Base-by-base conservation (phyloP, 2,329 filamentous ascomycete genomes). In the Mariannaea sp. region DNA sequence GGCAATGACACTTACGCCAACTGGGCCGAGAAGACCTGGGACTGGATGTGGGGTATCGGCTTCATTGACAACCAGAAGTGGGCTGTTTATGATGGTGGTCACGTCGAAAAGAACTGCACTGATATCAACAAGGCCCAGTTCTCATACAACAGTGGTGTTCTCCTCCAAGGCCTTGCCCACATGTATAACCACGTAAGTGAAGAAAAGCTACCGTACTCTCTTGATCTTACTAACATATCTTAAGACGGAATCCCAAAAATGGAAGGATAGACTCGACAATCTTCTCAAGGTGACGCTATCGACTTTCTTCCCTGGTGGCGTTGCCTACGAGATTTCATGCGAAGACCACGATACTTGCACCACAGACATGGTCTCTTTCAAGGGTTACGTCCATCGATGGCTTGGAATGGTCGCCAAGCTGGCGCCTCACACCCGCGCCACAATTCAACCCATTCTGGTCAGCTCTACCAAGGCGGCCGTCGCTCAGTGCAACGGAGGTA, bases 61-160 rank as follows among this genome's bases (percentile, higher is more conserved):
- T 80, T 87, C 53, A 80, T 92, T 41, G 82, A 87, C 53, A 72
- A 80, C 19, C 71, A 84, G 0, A 72, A 71, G 24, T 88, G 81
- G 71, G 78, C 82, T 32, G 81, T 89, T 16, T 88, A 83, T 58
- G 86, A 90, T 61, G 87, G 86, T 7, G 81, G 77, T 1, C 77
- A 85, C 60, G 76, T 82, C 32, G 72, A 73, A 16, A 71, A 78
- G 26, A 81, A 87, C 64, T 90, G 87, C 70, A 81, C 77, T 13
- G 75, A 80, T 47, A 74, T 86, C 62, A 83, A 86, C 71, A 78
- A 80, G 59, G 75, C 80, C 2, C 85, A 87, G 60, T 89, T 85
- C 74, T 84, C 85, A 0, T 88, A 89, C 69, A 87, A 86, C 55
- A 81, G 83, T 9, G 87, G 80, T 2, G 75, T 85, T 24, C 75